Percentiles rank a stretch among this genome's conserved stretches.
Conservation (phyloP, 768 basidiomycete species). For the Rhizopogon roseolus region DNA sequence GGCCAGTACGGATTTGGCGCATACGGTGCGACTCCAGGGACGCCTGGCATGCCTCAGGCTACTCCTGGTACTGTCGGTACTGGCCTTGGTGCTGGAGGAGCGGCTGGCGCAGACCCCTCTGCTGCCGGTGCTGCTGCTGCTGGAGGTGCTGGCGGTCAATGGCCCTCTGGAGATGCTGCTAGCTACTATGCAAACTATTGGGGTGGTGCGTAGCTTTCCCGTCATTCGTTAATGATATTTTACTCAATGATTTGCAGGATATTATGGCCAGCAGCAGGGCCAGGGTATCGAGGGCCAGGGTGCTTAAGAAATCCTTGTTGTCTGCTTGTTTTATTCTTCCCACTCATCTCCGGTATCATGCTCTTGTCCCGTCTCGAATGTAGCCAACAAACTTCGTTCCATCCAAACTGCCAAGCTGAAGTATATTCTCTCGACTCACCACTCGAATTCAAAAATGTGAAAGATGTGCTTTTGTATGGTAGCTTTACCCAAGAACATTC, state of each 20-base stretch:
- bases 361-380: slow-evolving; percentile 20
- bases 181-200: slow-evolving; percentile 80
- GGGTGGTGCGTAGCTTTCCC: slow-evolving; percentile 54
- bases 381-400: slow-evolving; percentile 24
- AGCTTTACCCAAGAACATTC: slow-evolving; percentile 18
- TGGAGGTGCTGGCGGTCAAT: slow-evolving; percentile 67
- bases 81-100: slow-evolving; percentile 51
- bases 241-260: slow-evolving; percentile 43
- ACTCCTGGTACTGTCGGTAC: slow-evolving; percentile 51
- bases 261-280: slow-evolving; percentile 78
- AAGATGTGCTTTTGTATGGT: slow-evolving; percentile 31
- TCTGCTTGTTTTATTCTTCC: slow-evolving; percentile 21
- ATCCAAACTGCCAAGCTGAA: slow-evolving; percentile 13
- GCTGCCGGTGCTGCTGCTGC: slow-evolving; percentile 43
- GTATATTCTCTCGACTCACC: slow-evolving; percentile 21
- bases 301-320: slow-evolving; percentile 21
- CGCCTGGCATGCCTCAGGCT: slow-evolving; percentile 50
- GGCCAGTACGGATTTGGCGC: slow-evolving; percentile 71
- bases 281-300: slow-evolving; percentile 52
- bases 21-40: slow-evolving; percentile 48
- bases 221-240: not conserved
- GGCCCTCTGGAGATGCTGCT: slow-evolving; percentile 69
- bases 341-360: slow-evolving; percentile 18
- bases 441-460: slow-evolving; percentile 25
- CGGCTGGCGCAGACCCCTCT: slow-evolving; percentile 50